These are phyloP conservation scores for Phalaenopsis equestris DNA, from an alignment of 106 monocot species.

Conservation along the genomic window DNA sequence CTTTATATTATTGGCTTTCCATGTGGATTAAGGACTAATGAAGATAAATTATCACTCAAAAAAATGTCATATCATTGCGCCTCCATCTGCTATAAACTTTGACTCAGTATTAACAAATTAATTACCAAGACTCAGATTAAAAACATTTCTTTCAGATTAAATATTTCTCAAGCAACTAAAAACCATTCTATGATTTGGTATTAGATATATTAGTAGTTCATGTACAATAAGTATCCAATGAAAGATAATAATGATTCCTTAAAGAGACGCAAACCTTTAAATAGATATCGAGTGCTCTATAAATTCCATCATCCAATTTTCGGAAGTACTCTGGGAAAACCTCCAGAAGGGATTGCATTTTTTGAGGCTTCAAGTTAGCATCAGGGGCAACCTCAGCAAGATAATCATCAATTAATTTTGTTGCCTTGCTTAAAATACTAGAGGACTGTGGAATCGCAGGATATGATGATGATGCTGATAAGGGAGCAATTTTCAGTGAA, in stretches of 20 bases:
- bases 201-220: not conserved
- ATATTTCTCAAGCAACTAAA: not conserved
- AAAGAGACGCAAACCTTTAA: conserved; percentile 44
- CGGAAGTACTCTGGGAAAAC: conserved; percentile 70
- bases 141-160: not conserved
- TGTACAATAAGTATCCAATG: not conserved
- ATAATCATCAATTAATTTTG: conserved; percentile 62
- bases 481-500: conserved; percentile 2
- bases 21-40: not conserved
- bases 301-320: conserved; percentile 59
- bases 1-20: not conserved
- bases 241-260: not conserved
- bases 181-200: not conserved
- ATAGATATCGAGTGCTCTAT: conserved; percentile 75
- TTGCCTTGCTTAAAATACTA: not conserved
- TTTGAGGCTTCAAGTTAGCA: conserved; percentile 53
- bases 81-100: not conserved
- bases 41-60: not conserved
- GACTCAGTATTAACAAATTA: not conserved
- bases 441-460: conserved; percentile 7
- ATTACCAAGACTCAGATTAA: not conserved
- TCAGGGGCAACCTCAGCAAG: conserved; percentile 76
- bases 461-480: conserved; percentile 26
- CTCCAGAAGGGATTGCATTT: conserved; percentile 43
- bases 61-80: not conserved